phyloP scores from a whole-genome alignment of 495 filamentous ascomycete species.

The Lasiosphaeris hirsuta region DNA sequence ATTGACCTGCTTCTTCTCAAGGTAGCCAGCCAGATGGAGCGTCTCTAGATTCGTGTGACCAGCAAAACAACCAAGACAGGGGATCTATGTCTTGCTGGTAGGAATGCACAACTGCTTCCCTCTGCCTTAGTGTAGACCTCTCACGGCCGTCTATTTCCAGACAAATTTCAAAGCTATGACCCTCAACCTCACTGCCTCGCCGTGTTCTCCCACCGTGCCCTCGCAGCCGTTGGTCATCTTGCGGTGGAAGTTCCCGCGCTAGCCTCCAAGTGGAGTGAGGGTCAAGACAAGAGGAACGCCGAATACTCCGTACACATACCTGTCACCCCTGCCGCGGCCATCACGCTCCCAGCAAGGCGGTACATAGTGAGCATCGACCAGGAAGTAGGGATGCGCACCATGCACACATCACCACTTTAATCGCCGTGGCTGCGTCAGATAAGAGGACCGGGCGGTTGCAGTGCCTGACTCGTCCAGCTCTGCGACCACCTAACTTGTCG shows the following conservation, averaged over 20 bases:
- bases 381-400: constrained; percentile 7
- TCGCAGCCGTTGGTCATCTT: background rate
- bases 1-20: background rate
- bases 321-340: constrained; percentile 1
- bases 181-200: too few species aligned
- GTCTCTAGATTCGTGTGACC: too few species aligned
- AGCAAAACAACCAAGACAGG: too few species aligned
- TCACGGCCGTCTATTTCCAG: background rate
- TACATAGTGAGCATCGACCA: constrained; percentile 3
- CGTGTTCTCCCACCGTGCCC: background rate
- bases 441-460: constrained; percentile 9
- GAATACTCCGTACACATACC: background rate
- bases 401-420: constrained; percentile 10
- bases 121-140: background rate
- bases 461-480: background rate
- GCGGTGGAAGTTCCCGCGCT: constrained; percentile 1
- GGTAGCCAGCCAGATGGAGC: background rate
- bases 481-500: too few species aligned
- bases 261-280: background rate
- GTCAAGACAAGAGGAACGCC: background rate
- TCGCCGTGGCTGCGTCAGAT: background rate
- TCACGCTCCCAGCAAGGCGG: constrained; percentile 4
- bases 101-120: background rate
- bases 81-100: too few species aligned
- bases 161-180: background rate